phyloP scores from a whole-genome alignment of 495 filamentous ascomycete genomes.

The Penicillium crystallinum region DNA sequence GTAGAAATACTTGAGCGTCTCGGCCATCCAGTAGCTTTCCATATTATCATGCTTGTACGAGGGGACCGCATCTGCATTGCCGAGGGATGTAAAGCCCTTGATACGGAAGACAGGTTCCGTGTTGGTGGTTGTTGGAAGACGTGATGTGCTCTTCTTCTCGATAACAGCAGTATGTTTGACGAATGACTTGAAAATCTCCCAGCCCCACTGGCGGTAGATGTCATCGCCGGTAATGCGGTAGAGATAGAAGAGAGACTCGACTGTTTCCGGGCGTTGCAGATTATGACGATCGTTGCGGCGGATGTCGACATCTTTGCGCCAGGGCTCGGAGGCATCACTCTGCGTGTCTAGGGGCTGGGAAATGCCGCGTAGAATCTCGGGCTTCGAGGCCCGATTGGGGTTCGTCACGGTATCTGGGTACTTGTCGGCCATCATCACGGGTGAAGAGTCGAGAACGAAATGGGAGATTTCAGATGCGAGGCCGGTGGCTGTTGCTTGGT shows the following conservation, averaged over 20 bases:
- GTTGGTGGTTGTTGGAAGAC: constrained; percentile 3
- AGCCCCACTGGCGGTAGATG: constrained; percentile 93
- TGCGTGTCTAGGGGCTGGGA: constrained; percentile 29
- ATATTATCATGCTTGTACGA: constrained; percentile 68
- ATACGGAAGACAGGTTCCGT: constrained; percentile 19
- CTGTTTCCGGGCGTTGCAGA: constrained; percentile 91
- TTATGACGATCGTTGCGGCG: constrained; percentile 78
- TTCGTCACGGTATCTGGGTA: constrained; percentile 31
- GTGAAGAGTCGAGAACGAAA: constrained; percentile 64
- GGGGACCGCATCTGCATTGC: constrained; percentile 66
- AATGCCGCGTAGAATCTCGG: constrained; percentile 27
- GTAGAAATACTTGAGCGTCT: constrained; percentile 98
- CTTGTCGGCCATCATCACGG: constrained; percentile 37
- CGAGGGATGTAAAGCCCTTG: constrained; percentile 73
- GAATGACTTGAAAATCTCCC: constrained; percentile 96
- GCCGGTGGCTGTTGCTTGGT: constrained; percentile 78
- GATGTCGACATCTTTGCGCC: constrained; percentile 73
- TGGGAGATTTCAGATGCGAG: constrained; percentile 90
- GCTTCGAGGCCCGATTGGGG: constrained; percentile 16
- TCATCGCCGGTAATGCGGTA: constrained; percentile 94
- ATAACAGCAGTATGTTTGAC: constrained; percentile 71
- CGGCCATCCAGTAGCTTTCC: constrained; percentile 96
- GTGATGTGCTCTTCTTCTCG: constrained; percentile 41
- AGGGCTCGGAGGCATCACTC: constrained; percentile 29
- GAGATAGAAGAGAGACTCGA: constrained; percentile 96